Conservation (phyloP, 2,329 filamentous ascomycete genomes). For the Alternaria sp. region DNA sequence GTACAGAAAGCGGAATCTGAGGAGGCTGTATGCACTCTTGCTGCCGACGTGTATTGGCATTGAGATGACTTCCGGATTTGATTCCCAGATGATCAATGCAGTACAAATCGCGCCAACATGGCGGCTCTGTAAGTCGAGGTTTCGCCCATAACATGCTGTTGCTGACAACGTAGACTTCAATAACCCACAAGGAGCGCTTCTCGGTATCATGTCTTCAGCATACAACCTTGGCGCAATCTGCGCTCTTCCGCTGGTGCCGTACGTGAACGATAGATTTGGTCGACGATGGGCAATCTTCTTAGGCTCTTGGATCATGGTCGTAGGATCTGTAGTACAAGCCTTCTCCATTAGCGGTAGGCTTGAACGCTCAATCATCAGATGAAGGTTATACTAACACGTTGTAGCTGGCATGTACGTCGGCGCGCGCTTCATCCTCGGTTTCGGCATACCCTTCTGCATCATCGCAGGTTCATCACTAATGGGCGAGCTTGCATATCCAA, state of each 20-base stretch:
- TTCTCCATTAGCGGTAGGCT: constrained; percentile 29
- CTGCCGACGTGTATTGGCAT: constrained; percentile 43
- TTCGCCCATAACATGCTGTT: not conserved
- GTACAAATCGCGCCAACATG: constrained; percentile 38
- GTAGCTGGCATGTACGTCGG: constrained; percentile 58
- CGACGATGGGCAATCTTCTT: constrained; percentile 50
- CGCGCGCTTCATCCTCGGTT: constrained; percentile 68
- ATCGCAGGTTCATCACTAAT: constrained; percentile 69
- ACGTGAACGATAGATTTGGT: constrained; percentile 52
- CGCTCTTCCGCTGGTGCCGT: constrained; percentile 43
- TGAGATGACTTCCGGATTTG: constrained; percentile 44
- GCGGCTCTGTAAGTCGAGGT: constrained; percentile 28
- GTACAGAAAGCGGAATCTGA: constrained; percentile 48
- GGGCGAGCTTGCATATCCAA: constrained; percentile 70
- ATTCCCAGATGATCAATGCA: constrained; percentile 44
- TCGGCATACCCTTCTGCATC: constrained; percentile 69
- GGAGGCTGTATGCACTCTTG: constrained; percentile 45
- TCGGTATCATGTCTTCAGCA: constrained; percentile 54
- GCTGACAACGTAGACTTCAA: constrained; percentile 28
- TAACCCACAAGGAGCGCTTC: constrained; percentile 44
- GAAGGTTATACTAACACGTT: not conserved
- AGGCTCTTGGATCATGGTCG: constrained; percentile 54
- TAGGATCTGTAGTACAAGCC: constrained; percentile 45
- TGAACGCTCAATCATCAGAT: not conserved
- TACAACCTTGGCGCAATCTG: constrained; percentile 51